Evolutionary conservation across 108 stramenopile species (phyloP).

Genomic region (Fistulifera pelliculosa): DNA sequence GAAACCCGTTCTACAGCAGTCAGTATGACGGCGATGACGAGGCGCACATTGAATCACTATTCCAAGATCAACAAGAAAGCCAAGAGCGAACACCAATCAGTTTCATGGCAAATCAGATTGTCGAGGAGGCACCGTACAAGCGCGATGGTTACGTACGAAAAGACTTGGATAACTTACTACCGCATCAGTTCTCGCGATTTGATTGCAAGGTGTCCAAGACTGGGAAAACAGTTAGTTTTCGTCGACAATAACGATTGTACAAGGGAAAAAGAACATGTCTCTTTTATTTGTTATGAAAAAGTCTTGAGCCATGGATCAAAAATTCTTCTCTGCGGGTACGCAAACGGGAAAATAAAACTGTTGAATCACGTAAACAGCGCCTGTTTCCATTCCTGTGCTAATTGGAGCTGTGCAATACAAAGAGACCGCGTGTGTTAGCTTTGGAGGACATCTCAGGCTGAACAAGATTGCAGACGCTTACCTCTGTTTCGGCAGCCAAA

Average conservation of each 20-base stretch:
- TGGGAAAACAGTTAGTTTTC: conserved; percentile 70
- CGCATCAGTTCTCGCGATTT: conserved; percentile 63
- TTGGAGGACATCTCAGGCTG: no score
- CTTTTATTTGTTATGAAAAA: no score
- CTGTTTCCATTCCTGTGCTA: no score
- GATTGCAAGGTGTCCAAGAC: conserved; percentile 49
- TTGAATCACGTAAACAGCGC: no score
- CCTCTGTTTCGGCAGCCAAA: no score
- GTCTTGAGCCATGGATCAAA: no score
- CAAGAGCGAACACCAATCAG: conserved; percentile 5
- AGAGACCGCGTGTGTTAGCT: no score
- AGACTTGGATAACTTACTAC: conserved; percentile 43
- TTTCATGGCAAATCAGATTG: background rate
- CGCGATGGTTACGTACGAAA: conserved; percentile 56
- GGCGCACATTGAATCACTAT: background rate
- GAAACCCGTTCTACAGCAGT: conserved; percentile 37
- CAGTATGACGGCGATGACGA: conserved; percentile 5
- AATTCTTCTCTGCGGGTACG: no score
- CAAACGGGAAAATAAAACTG: background rate
- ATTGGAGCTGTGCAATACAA: no score
- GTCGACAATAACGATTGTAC: conserved; percentile 3
- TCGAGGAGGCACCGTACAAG: conserved; percentile 22
- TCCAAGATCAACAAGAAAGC: background rate
- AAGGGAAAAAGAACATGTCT: no score
- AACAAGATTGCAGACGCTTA: no score